Evolutionary conservation across 1,284 basidiomycete genomes (phyloP).

Genomic region (Phlebopus sp.): DNA sequence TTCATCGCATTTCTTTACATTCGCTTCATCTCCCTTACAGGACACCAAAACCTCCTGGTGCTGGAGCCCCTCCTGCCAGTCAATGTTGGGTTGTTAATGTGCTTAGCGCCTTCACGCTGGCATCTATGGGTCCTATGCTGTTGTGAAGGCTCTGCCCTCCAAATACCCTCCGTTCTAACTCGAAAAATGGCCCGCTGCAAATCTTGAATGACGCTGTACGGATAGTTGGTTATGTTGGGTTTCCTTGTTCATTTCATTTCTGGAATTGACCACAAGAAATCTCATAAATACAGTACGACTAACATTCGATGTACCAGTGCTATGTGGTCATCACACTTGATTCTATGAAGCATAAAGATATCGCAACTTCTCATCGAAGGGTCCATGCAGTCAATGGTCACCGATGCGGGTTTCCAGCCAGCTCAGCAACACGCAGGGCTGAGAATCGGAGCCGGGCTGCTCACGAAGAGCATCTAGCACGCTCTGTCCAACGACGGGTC

Average conservation of each 20-base stretch:
- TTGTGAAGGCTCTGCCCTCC: no score
- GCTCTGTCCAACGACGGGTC: constrained; percentile 52
- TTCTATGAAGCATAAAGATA: not conserved
- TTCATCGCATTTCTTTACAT: no score
- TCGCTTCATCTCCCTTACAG: no score
- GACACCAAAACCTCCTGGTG: not conserved
- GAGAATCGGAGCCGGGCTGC: constrained; percentile 25
- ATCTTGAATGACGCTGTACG: no score
- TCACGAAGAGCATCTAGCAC: constrained; percentile 48
- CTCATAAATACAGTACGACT: not conserved
- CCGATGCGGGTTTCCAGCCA: constrained; percentile 51
- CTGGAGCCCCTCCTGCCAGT: not conserved
- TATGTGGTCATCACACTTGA: not conserved
- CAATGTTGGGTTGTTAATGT: not conserved
- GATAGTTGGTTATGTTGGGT: no score
- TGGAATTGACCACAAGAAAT: not conserved
- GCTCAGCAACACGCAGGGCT: constrained; percentile 36
- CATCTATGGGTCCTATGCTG: no score
- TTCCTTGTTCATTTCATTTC: no score
- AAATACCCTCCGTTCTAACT: no score
- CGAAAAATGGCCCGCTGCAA: no score
- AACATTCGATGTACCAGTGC: not conserved
- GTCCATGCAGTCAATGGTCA: constrained; percentile 25
- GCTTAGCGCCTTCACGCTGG: not conserved
- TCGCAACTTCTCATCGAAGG: not conserved